These are phyloP conservation scores for Coemansia sp. DNA, from an alignment of 192 early-diverging fungal genomes.

Conservation along the genomic window DNA sequence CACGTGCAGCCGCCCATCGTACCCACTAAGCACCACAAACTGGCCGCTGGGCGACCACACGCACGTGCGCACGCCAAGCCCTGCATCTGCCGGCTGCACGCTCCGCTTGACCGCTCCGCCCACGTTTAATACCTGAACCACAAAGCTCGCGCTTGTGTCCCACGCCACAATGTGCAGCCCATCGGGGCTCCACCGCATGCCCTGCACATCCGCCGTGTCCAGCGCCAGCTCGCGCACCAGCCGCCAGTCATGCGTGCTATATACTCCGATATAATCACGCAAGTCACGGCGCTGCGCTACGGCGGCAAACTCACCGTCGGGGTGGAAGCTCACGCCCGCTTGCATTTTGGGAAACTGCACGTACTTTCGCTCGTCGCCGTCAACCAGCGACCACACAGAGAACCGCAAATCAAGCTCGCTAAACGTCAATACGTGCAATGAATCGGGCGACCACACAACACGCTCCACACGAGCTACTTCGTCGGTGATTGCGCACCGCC, in stretches of 20 bases:
- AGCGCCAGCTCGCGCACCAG: conserved; percentile 34
- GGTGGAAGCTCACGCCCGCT: conserved; percentile 32
- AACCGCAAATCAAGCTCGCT: conserved; percentile 52
- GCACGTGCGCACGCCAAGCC: conserved; percentile 25
- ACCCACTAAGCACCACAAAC: conserved; percentile 43
- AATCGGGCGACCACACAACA: conserved; percentile 35
- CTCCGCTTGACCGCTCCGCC: conserved; percentile 38
- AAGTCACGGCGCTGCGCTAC: conserved; percentile 52
- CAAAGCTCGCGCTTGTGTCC: conserved; percentile 25
- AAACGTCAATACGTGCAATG: conserved; percentile 42
- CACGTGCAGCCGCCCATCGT: conserved; percentile 32
- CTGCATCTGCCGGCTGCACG: conserved; percentile 3
- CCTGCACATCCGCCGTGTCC: conserved; percentile 26
- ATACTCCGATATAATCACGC: conserved; percentile 45
- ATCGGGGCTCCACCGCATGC: conserved; percentile 42
- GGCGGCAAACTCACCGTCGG: conserved; percentile 35
- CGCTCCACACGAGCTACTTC: conserved; percentile 29
- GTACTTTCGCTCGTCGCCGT: conserved; percentile 27
- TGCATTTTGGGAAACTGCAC: conserved; percentile 45
- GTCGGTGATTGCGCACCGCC: conserved; percentile 44
- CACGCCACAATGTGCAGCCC: conserved; percentile 42
- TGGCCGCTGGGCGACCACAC: conserved; percentile 42
- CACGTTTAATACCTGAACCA: conserved; percentile 26
- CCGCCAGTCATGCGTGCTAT: conserved; percentile 33
- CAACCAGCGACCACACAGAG: conserved; percentile 43